Percentiles rank a stretch among this genome's conserved stretches.
Conservation (phyloP, 805 yeast genomes). For the Pichia californica region DNA sequence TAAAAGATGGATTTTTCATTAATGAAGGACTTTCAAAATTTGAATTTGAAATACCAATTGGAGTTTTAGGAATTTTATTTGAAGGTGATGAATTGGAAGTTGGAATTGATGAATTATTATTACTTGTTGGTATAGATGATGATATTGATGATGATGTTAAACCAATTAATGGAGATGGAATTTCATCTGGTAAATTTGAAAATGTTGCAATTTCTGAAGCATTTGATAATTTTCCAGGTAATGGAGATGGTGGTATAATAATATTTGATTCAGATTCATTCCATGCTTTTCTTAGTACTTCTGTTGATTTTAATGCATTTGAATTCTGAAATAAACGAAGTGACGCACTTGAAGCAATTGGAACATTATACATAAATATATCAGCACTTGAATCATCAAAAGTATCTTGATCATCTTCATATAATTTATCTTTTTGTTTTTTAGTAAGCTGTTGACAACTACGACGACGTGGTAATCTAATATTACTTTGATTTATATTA, state of each 20-base stretch:
- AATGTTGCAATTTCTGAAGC: neutral
- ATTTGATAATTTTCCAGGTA: slow-evolving; percentile 34
- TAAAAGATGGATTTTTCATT: slow-evolving; percentile 25
- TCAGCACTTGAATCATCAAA: slow-evolving; percentile 33
- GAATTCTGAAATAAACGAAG: slow-evolving; percentile 23
- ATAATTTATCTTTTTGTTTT: slow-evolving; percentile 24
- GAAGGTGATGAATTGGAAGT: neutral
- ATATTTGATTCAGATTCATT: slow-evolving; percentile 16
- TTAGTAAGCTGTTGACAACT: slow-evolving; percentile 16
- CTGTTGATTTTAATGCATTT: slow-evolving; percentile 14
- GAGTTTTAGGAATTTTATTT: neutral
- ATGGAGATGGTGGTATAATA: slow-evolving; percentile 41
- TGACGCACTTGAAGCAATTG: slow-evolving; percentile 36
- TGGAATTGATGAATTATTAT: neutral
- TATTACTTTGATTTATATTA: neutral
- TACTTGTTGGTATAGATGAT: neutral
- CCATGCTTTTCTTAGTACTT: slow-evolving; percentile 23
- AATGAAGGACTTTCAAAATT: slow-evolving; percentile 14
- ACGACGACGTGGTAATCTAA: slow-evolving; percentile 6
- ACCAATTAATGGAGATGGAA: neutral
- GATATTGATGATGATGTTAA: neutral
- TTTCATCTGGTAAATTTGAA: neutral
- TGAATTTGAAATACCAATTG: neutral
- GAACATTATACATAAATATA: slow-evolving; percentile 45
- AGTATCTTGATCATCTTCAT: slow-evolving; percentile 26